phyloP scores from a whole-genome alignment of 75 land plant genomes.

The Selaginella tamariscina region DNA sequence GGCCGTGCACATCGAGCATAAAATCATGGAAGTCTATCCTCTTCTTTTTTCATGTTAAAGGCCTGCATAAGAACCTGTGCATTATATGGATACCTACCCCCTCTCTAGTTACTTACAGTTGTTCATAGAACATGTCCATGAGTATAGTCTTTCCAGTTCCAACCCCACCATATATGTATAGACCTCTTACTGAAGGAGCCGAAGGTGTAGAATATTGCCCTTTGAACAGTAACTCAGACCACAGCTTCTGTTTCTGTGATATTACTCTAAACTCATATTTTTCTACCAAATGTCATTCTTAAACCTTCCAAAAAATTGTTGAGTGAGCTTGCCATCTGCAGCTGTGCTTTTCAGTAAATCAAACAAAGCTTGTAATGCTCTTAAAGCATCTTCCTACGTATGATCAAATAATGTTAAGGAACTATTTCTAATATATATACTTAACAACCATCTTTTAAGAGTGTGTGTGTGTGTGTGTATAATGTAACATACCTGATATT shows the following conservation, averaged over 20 bases:
- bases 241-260: slow-evolving; percentile 50
- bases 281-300: background rate
- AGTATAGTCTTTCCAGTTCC: slow-evolving; percentile 99
- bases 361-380: slow-evolving; percentile 62
- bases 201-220: slow-evolving; percentile 17
- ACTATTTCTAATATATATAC: too few species aligned
- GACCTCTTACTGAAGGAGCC: slow-evolving; percentile 52
- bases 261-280: background rate
- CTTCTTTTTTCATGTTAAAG: slow-evolving; percentile 67
- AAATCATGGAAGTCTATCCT: slow-evolving; percentile 96
- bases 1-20: slow-evolving; percentile 88
- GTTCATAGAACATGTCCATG: slow-evolving; percentile 91
- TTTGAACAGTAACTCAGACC: slow-evolving; percentile 55
- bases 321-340: slow-evolving; percentile 24
- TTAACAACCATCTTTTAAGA: too few species aligned
- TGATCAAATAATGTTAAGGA: too few species aligned
- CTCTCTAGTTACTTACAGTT: slow-evolving; percentile 81
- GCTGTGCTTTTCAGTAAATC: slow-evolving; percentile 63
- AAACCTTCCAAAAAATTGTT: slow-evolving; percentile 8
- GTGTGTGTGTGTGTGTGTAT: too few species aligned
- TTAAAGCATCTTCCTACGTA: slow-evolving; percentile 46
- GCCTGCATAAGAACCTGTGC: too few species aligned
- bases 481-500: too few species aligned
- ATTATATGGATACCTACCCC: too few species aligned
- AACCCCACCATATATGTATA: slow-evolving; percentile 92